Evolutionary conservation across 2,329 filamentous ascomycete species (phyloP).

Genomic region (Trichoderma asperellum): DNA sequence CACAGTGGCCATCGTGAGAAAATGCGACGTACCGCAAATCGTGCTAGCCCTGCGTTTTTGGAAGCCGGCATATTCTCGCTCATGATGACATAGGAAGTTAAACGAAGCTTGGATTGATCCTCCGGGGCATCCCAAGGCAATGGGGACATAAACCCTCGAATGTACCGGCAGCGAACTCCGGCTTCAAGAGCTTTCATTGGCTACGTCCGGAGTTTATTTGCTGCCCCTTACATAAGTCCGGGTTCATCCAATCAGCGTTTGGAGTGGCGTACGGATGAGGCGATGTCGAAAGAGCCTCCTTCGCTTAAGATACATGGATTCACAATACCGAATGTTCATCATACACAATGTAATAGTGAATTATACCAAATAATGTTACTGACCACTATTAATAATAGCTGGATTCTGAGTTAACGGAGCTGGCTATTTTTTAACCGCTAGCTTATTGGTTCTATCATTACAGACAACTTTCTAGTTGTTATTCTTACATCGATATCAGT

Average conservation of each 20-base stretch:
- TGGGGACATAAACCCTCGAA: background rate
- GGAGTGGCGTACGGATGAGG: background rate
- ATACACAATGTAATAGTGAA: background rate
- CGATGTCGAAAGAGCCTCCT: background rate
- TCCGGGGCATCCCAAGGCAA: background rate
- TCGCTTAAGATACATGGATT: background rate
- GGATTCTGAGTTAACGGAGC: background rate
- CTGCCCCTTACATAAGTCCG: background rate
- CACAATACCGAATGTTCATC: background rate
- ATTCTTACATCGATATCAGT: too few species aligned
- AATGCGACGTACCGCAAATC: slow-evolving; percentile 8
- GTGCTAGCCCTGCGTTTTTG: slow-evolving; percentile 1
- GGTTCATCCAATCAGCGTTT: background rate
- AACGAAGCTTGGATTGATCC: background rate
- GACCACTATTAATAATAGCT: background rate
- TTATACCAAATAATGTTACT: background rate
- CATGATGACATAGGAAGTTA: background rate
- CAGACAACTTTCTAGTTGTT: background rate
- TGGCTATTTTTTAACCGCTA: background rate
- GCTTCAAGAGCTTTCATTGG: background rate
- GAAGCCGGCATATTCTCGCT: background rate
- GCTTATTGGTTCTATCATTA: background rate
- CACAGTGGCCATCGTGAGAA: background rate
- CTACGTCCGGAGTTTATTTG: background rate
- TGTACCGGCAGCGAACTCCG: background rate